Evolutionary conservation across 306 rosid genomes (phyloP).

Genomic region (Glycine latifolia): DNA sequence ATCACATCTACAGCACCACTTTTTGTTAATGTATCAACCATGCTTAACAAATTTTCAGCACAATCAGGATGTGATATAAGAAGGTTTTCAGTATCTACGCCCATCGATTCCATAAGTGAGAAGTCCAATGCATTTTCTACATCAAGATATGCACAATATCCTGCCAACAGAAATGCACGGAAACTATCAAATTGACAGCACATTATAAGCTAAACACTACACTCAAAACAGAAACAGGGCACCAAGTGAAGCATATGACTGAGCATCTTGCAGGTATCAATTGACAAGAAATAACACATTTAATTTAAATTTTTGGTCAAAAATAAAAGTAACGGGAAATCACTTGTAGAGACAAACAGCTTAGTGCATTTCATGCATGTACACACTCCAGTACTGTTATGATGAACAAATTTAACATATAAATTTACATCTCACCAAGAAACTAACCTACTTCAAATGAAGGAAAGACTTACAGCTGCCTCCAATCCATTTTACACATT

Average conservation of each 20-base stretch:
- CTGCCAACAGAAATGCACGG: slow-evolving; percentile 55
- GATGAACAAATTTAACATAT: slow-evolving; percentile 10
- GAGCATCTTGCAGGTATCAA: slow-evolving; percentile 18
- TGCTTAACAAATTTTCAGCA: slow-evolving; percentile 82
- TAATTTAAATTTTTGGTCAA: neutral
- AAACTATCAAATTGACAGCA: slow-evolving; percentile 40
- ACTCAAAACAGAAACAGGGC: slow-evolving; percentile 22
- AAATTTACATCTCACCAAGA: neutral
- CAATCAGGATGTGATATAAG: slow-evolving; percentile 76
- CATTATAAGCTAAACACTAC: neutral
- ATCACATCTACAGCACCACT: slow-evolving; percentile 87
- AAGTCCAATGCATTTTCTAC: slow-evolving; percentile 84
- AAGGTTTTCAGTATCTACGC: slow-evolving; percentile 75
- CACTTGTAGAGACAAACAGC: neutral
- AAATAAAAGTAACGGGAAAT: neutral
- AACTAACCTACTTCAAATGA: neutral
- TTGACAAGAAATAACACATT: slow-evolving; percentile 16
- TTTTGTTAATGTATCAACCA: slow-evolving; percentile 77
- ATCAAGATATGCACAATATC: slow-evolving; percentile 90
- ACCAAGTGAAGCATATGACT: neutral
- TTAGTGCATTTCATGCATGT: neutral
- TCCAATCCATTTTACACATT: slow-evolving; percentile 2
- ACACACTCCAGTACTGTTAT: neutral
- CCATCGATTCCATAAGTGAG: slow-evolving; percentile 84
- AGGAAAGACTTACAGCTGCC: neutral